Base-by-base conservation (phyloP, 1,284 basidiomycete genomes). In the Ceratobasidium sp. region DNA sequence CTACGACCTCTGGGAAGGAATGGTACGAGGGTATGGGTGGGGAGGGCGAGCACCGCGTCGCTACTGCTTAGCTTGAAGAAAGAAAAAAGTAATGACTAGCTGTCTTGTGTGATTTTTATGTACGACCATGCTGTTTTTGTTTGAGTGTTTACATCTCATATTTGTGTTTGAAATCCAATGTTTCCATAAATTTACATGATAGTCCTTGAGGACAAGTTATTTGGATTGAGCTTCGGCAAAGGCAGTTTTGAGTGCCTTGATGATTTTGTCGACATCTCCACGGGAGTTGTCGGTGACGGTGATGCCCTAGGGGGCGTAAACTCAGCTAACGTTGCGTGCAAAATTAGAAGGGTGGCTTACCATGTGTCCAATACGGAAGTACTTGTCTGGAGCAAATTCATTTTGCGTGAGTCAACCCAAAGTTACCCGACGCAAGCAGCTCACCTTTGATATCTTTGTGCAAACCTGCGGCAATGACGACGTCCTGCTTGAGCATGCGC, bases 381-480 rank as follows among this genome's bases (percentile, higher is more conserved):
- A 93, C 77, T 87, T 89, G 78, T 91, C 92, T 91, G 75, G 49
- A 73, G 47, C 64, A 55, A 64, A 41, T 58, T 28, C 18, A 64
- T n/a, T 55, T 11, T 67, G n/a, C n/a, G n/a, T n/a, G n/a, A n/a
- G n/a, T n/a, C n/a, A n/a, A n/a, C n/a, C n/a, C n/a, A n/a, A n/a
- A n/a, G n/a, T n/a, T n/a, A n/a, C n/a, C n/a, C n/a, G n/a, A n/a
- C n/a, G n/a, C 32, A n/a, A 79, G 79, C 77, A 78, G 86, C 83
- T 77, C 78, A 89, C 94, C 92, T 86, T 95, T 98, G 82, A 93
- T 90, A 46, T 87, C 88, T 78, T 91, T 89, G 83, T 98, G 94
- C 76, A 99, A 82, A 30, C 97, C 97, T 57, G 92, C 96, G 43
- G 97, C 95, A 50, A 95, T 89, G 47, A 98, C 87, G 73, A 99